phyloP scores from a whole-genome alignment of 2,329 filamentous ascomycete genomes.

The Trichoderma sp. region DNA sequence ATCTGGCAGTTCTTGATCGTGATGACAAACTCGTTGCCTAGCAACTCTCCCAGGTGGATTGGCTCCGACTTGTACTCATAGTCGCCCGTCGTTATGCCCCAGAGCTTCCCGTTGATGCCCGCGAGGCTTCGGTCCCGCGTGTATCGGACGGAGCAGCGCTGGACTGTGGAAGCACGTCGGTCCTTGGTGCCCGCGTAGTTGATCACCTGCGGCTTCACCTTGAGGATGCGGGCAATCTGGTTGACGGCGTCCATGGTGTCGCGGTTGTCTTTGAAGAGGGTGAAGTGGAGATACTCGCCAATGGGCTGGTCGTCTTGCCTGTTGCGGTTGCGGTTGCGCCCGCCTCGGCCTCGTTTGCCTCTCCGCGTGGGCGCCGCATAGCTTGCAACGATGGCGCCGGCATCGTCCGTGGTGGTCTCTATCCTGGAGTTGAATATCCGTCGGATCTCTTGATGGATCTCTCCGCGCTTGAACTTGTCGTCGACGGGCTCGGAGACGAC shows the following conservation, averaged over 20 bases:
- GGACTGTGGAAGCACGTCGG: conserved; percentile 80
- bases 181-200: conserved; percentile 85
- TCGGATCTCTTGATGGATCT: conserved; percentile 66
- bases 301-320: conserved; percentile 40
- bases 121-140: conserved; percentile 62
- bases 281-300: conserved; percentile 81
- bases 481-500: conserved; percentile 47
- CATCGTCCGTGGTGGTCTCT: conserved; percentile 68
- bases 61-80: conserved; percentile 74
- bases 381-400: conserved; percentile 65
- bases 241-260: conserved; percentile 91
- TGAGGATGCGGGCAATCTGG: conserved; percentile 73
- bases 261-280: conserved; percentile 94
- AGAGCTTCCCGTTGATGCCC: conserved; percentile 64
- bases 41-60: conserved; percentile 79
- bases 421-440: conserved; percentile 77
- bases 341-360: conserved; percentile 36
- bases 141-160: conserved; percentile 69
- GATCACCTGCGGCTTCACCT: conserved; percentile 74
- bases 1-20: conserved; percentile 84
- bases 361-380: conserved; percentile 56
- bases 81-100: conserved; percentile 71
- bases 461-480: conserved; percentile 50
- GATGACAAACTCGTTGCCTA: conserved; percentile 91
- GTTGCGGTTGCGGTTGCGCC: conserved; percentile 34